These are phyloP conservation scores for Phytophthora fragariae DNA, from an alignment of 352 stramenopile genomes.

Conservation along the genomic window DNA sequence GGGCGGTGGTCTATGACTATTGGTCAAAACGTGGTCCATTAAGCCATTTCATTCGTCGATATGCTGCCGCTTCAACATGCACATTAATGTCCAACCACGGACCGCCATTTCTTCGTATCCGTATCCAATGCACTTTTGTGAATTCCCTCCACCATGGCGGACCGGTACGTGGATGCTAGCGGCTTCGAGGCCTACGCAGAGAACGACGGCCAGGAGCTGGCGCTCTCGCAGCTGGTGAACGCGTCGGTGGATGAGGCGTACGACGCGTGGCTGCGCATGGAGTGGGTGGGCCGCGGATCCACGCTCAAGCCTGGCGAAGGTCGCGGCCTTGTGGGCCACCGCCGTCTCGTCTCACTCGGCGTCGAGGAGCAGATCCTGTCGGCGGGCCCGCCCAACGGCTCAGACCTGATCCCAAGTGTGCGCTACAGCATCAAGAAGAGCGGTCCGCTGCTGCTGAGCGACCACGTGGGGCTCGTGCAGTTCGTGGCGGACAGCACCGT, in stretches of 20 bases:
- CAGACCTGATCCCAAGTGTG: conserved; percentile 52
- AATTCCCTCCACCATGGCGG: conserved; percentile 19
- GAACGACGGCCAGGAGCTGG: conserved; percentile 59
- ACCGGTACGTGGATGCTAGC: conserved; percentile 50
- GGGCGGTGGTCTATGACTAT: neutral
- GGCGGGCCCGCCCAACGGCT: conserved; percentile 45
- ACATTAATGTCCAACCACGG: neutral
- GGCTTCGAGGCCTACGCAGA: conserved; percentile 56
- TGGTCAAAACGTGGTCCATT: neutral
- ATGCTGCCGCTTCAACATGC: neutral
- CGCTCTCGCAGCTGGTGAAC: conserved; percentile 51
- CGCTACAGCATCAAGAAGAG: conserved; percentile 60
- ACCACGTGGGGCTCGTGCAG: conserved; percentile 66
- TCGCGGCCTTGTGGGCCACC: conserved; percentile 53
- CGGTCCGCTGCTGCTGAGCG: conserved; percentile 50
- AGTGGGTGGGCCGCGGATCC: conserved; percentile 45
- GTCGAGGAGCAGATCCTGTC: conserved; percentile 69
- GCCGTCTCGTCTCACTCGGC: conserved; percentile 47
- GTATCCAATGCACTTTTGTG: neutral
- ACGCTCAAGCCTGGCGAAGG: conserved; percentile 48
- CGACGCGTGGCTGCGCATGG: conserved; percentile 59
- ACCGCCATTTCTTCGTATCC: conserved; percentile 12
- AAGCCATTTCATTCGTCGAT: conserved; percentile 4
- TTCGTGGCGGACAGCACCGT: conserved; percentile 54
- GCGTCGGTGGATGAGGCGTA: conserved; percentile 43